Evolutionary conservation across 1,284 basidiomycete species (phyloP).

Genomic region (Apiotrichum gracile): DNA sequence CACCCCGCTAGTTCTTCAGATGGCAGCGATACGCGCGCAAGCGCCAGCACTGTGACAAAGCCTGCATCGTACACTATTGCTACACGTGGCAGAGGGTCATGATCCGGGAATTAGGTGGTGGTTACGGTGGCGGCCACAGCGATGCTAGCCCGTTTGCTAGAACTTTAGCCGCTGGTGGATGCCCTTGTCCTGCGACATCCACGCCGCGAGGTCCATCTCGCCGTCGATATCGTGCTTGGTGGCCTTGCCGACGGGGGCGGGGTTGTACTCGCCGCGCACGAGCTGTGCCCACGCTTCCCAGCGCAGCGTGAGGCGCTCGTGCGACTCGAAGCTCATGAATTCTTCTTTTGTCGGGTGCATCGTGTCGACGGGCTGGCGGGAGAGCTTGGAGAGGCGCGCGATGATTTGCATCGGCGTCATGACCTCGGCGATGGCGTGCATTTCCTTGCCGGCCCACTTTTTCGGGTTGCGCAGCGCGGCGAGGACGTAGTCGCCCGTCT

Average conservation of each 20-base stretch:
- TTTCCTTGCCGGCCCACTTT: slow-evolving; percentile 30
- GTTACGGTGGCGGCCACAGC: too few relatives aligned
- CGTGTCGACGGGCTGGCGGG: slow-evolving; percentile 25
- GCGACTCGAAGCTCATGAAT: slow-evolving; percentile 22
- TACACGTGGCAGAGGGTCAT: too few relatives aligned
- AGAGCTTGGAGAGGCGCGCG: slow-evolving; percentile 15
- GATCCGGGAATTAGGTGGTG: too few relatives aligned
- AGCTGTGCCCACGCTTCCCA: slow-evolving; percentile 20
- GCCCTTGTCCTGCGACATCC: slow-evolving; percentile 14
- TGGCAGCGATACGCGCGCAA: too few relatives aligned
- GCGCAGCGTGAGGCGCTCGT: slow-evolving; percentile 12
- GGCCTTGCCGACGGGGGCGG: slow-evolving; percentile 6
- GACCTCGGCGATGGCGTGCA: slow-evolving; percentile 24
- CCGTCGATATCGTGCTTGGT: slow-evolving; percentile 15
- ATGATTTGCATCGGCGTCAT: slow-evolving; percentile 26
- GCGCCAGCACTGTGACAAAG: too few relatives aligned
- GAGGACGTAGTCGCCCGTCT: slow-evolving; percentile 35
- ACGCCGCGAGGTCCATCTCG: slow-evolving; percentile 21
- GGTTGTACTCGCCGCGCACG: slow-evolving; percentile 11
- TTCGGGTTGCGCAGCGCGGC: slow-evolving; percentile 27
- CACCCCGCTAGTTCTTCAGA: too few relatives aligned
- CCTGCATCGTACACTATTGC: too few relatives aligned
- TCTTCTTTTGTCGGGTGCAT: slow-evolving; percentile 21
- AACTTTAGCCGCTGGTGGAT: slow-evolving; percentile 7
- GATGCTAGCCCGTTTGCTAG: background rate